Conservation (phyloP, 805 yeast genomes). For the Priceomyces melissophilus region DNA sequence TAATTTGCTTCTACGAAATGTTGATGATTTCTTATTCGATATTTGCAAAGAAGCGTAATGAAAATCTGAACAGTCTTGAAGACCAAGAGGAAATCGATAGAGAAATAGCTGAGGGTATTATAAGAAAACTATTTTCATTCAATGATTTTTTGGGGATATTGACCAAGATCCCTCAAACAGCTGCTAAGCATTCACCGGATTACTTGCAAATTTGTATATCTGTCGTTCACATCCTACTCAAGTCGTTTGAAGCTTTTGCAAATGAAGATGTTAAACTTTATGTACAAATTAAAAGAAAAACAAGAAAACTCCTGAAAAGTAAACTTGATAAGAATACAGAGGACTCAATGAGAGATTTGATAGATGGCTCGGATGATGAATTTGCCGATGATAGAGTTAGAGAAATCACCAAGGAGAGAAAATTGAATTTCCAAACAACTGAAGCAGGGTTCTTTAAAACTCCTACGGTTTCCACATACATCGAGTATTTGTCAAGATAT, state of each 20-base stretch:
- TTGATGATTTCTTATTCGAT: slow-evolving; percentile 47
- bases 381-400: slow-evolving; percentile 27
- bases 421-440: slow-evolving; percentile 39
- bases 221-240: slow-evolving; percentile 60
- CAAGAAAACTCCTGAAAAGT: slow-evolving; percentile 22
- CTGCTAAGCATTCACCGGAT: slow-evolving; percentile 59
- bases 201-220: slow-evolving; percentile 62
- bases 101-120: slow-evolving; percentile 53
- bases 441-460: slow-evolving; percentile 53
- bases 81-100: slow-evolving; percentile 46
- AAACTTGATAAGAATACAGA: slow-evolving; percentile 24
- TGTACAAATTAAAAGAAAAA: slow-evolving; percentile 44
- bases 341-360: slow-evolving; percentile 21
- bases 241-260: slow-evolving; percentile 63
- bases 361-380: slow-evolving; percentile 36
- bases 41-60: slow-evolving; percentile 22
- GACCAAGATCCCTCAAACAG: slow-evolving; percentile 57
- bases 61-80: slow-evolving; percentile 21
- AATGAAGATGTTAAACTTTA: slow-evolving; percentile 50
- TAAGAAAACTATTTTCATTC: slow-evolving; percentile 67
- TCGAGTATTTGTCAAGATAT: slow-evolving; percentile 57
- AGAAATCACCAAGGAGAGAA: slow-evolving; percentile 42
- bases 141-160: slow-evolving; percentile 56
- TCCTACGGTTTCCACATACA: slow-evolving; percentile 60
- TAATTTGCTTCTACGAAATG: slow-evolving; percentile 64